A percentile compares a stretch with the other conserved stretches of the same genome.
Conservation (phyloP, 345 rosid genomes). For the Acer negundo region DNA sequence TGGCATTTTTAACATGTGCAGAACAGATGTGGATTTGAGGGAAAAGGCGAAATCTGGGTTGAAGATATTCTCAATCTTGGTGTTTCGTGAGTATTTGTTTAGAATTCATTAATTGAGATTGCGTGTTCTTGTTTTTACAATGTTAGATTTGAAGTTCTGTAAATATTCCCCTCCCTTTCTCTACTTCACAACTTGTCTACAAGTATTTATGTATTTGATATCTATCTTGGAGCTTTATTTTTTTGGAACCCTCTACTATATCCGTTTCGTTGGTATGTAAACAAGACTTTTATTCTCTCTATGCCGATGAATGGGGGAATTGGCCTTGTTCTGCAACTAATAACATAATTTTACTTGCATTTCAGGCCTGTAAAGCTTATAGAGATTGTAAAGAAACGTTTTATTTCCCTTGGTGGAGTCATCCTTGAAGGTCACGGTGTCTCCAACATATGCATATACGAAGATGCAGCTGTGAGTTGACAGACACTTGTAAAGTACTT, state of each 20-base stretch:
- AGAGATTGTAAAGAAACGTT: slow-evolving; percentile 76
- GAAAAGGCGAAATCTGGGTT: slow-evolving; percentile 92
- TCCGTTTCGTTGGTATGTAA: neutral
- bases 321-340: slow-evolving; percentile 15
- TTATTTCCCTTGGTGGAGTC: slow-evolving; percentile 77
- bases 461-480: slow-evolving; percentile 77
- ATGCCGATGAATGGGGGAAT: neutral
- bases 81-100: slow-evolving; percentile 68
- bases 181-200: too few species aligned
- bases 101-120: too few species aligned
- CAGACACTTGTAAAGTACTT: slow-evolving; percentile 3
- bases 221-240: neutral
- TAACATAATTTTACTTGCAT: slow-evolving; percentile 10
- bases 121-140: too few species aligned
- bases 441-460: slow-evolving; percentile 54
- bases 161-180: too few species aligned
- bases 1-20: slow-evolving; percentile 37
- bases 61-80: slow-evolving; percentile 94
- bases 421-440: slow-evolving; percentile 78
- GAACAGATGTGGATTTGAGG: slow-evolving; percentile 96
- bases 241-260: neutral
- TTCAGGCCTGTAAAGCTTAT: slow-evolving; percentile 86
- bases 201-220: neutral
- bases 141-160: too few species aligned
- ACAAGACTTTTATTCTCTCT: neutral